Percentiles rank a stretch among this genome's conserved stretches.
Evolutionary conservation across 768 basidiomycete genomes (phyloP).

Genomic region (Psilocybe sp.): DNA sequence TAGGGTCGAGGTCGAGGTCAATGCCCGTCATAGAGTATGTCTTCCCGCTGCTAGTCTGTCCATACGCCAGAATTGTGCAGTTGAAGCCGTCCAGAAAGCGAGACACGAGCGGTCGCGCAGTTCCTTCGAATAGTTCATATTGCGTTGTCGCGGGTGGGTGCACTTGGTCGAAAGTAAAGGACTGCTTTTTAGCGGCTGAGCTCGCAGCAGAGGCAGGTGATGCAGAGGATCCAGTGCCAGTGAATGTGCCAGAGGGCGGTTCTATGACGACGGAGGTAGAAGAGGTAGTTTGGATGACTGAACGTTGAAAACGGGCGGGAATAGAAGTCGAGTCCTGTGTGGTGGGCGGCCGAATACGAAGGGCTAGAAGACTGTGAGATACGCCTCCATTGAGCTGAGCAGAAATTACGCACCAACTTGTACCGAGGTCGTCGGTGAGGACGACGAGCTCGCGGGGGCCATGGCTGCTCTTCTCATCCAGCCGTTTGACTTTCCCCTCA

Average conservation of each 20-base stretch:
- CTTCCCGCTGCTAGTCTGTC: conserved; percentile 96
- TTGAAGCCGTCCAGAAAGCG: conserved; percentile 95
- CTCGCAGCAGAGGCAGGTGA: conserved; percentile 41
- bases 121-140: conserved; percentile 79
- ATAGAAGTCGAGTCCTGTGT: conserved; percentile 81
- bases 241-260: conserved; percentile 49
- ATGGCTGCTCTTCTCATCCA: conserved; percentile 48
- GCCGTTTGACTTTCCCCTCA: conserved; percentile 16
- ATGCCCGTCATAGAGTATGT: conserved; percentile 97
- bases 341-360: conserved; percentile 89
- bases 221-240: conserved; percentile 48
- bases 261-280: conserved; percentile 83
- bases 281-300: conserved; percentile 77
- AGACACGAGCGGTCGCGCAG: conserved; percentile 80
- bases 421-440: conserved; percentile 78
- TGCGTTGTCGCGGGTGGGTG: conserved; percentile 85
- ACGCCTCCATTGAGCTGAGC: not conserved
- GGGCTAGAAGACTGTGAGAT: conserved; percentile 39
- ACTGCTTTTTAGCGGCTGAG: conserved; percentile 70
- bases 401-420: conserved; percentile 77
- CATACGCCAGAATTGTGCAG: conserved; percentile 97
- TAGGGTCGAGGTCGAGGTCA: conserved; percentile 84
- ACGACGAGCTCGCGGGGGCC: conserved; percentile 72
- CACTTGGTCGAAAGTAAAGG: conserved; percentile 93
- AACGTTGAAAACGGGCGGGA: conserved; percentile 91